A percentile compares a stretch with the other conserved stretches of the same genome.
These are phyloP conservation scores for Morella rubra DNA, from an alignment of 306 rosid genomes.

Conservation along the genomic window DNA sequence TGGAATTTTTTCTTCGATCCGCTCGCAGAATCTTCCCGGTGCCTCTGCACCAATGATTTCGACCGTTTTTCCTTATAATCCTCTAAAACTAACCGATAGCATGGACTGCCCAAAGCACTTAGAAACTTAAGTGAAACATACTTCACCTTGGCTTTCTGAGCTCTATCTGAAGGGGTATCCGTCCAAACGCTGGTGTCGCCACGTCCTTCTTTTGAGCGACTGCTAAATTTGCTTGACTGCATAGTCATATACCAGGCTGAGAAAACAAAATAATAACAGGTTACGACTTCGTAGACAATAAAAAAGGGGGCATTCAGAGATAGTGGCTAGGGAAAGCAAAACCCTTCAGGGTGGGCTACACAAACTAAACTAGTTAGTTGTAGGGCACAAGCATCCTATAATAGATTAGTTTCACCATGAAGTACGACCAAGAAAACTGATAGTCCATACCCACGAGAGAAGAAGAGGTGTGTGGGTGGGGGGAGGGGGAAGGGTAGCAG, in stretches of 20 bases:
- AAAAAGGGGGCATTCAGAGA: background rate
- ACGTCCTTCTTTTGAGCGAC: slow-evolving; percentile 70
- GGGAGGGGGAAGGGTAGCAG: too few species aligned
- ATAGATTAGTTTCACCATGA: too few species aligned
- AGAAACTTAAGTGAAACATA: slow-evolving; percentile 28
- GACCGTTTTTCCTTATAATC: slow-evolving; percentile 77
- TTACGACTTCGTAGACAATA: background rate
- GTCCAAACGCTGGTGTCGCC: slow-evolving; percentile 95
- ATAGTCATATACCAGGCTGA: slow-evolving; percentile 82
- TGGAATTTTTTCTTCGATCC: slow-evolving; percentile 65
- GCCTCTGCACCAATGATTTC: slow-evolving; percentile 70
- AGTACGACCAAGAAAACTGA: too few species aligned
- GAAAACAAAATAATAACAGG: slow-evolving; percentile 7
- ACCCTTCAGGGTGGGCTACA: background rate
- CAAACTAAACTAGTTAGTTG: too few species aligned
- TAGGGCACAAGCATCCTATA: too few species aligned
- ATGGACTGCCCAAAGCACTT: slow-evolving; percentile 21
- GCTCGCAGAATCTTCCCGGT: slow-evolving; percentile 55
- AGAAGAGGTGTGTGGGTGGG: too few species aligned
- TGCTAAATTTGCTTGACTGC: slow-evolving; percentile 73
- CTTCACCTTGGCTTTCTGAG: slow-evolving; percentile 91
- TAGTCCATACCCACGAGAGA: too few species aligned
- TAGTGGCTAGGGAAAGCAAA: background rate
- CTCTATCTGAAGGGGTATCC: slow-evolving; percentile 81
- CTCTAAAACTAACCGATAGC: too few species aligned